Evolutionary conservation across 2,329 filamentous ascomycete species (phyloP), one percentile per base, ranked within the genome.

Genomic region (Exserohilum rostratum): DNA sequence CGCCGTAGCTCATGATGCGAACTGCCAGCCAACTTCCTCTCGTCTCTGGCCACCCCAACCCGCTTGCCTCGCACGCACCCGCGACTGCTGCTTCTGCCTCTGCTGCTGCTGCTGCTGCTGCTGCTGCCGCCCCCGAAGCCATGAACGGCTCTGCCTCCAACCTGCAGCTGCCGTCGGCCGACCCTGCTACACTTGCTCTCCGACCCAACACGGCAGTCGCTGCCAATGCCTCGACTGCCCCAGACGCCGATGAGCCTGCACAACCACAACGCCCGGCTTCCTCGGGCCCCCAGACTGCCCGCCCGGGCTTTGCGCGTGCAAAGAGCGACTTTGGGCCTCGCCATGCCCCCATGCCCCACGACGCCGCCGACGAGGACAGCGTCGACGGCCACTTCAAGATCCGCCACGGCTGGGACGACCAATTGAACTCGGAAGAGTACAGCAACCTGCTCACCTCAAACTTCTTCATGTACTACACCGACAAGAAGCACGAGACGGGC

Each of bases 381-480:
- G 77, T 77, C 33, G 83, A 83, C 58, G 83, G 80, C 61, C 78
- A 80, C 59, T 83, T 82, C 71, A 74, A 82, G 58, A 84, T 88
- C 73, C 85, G 93, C 44, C 93, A 97, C 78, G 93, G 93, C 43
- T 97, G 95, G 80, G 91, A 96, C 71, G 90, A 93, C 65, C 91
- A 96, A 75, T 92, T 96, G 73, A 90, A 91, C 70, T 96, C 90
- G 5, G 90, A 92, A 64, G 91, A 96, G 70, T 93, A 96, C 68
- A 89, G 96, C 66, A 89, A 90, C 53, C 85, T 92, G 62, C 82
- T 96, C 60, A 91, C 90, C 47, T 92, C 89, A 72, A 96, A 91
- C 64, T 99, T 96, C 86, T 98, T 96, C 80, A 98, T 98, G 93
- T 99, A 99, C 78, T 99, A 90, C 76, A 97, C 93, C 60, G 95